Base-by-base conservation (phyloP, 495 filamentous ascomycete species). In the Talaromyces nanjingensis region DNA sequence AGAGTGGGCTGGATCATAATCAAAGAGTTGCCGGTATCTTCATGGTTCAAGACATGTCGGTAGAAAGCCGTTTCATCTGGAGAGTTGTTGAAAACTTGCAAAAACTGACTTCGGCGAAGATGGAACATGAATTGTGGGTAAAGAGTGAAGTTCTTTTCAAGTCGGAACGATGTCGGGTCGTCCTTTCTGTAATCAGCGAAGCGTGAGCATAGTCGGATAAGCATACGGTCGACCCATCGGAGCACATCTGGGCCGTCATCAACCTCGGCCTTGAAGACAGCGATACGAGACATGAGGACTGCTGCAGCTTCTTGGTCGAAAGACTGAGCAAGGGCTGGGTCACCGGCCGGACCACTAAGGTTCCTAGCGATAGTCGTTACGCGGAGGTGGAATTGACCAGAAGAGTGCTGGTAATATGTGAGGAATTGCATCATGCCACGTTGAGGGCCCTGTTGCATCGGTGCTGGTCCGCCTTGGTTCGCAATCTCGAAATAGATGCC, bases 101-200 rank as follows among this genome's bases (percentile, higher is more conserved):
- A 78, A 79, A 99, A 99, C 75, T 99, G 96, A 70, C 90, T 96
- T 72, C 96, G 86, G 60, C 96, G 89, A 65, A 99, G 83, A 73
- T 99, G 96, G 83, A 98, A 99, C 96, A 99, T 98, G 79, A 99
- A 99, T 76, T 99, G 96, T 34, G 96, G 96, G 69, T 99, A 99
- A 20, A 99, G 84, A 0, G 94, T 97, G 71, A 99, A 98, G 79
- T 99, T 98, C 86, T 97, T 97, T 73, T 99, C 96, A 65, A 99
- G 79, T 42, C 96, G 84, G 84, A 99, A 99, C 3, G 96, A 99
- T 20, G 94, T 92, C 33, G 93, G 91, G 71, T 99, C 96, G 72
- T 99, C 96, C 76, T 98, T 99, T 49, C 96, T 86, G 73, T 99
- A 99, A 74, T 99, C 96, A 33, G 96, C 96, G 73, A 99, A 98